Evolutionary conservation across 352 stramenopile species (phyloP), one percentile per base, ranked within the genome.

Genomic region (Globisporangium cystogenes): DNA sequence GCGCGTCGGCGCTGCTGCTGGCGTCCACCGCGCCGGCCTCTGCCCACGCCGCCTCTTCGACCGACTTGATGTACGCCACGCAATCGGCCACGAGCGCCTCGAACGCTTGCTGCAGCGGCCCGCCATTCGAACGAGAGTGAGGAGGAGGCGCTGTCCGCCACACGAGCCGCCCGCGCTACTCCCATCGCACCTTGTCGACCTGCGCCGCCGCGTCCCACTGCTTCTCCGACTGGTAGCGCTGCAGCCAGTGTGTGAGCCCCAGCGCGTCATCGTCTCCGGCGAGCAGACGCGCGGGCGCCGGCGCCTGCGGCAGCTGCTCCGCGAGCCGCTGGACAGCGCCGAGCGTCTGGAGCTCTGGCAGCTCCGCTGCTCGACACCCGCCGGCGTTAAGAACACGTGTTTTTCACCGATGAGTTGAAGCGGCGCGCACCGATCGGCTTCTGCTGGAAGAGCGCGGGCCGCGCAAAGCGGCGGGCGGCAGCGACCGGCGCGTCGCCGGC

Each of bases 331-430:
- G 70, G 53, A 86, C 74, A 7, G 67, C 54, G 29, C 62, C 26
- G 39, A 90, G 70, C 58, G 76, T 84, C 48, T 67, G 63, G 41
- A 90, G 69, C 67, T 90, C 79, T 43, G 62, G 52, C 6, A 87
- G 41, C 21, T 82, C 67, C 41, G 74, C 74, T 75, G 33, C 23
- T n/a, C 3, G 3, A 4, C 4, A 41, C 26, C 4, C 21, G 18
- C 10, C 21, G 8, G 18, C 23, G 58, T 36, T 20, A 23, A 27
- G 43, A 21, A 7, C 11, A 15, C 18, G 7, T 42, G 27, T 14
- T 10, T 2, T 12, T 29, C 14, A 37, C 12, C 26, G 5, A 5
- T 29, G 26, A 5, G 26, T 5, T 18, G 7, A 33, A n/a, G 26
- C n/a, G 20, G 35, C 18, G 63, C 55, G n/a, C 36, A 76, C 70